Evolutionary conservation across 345 rosid species (phyloP).

Genomic region (Psidium friedrichsthalianum): DNA sequence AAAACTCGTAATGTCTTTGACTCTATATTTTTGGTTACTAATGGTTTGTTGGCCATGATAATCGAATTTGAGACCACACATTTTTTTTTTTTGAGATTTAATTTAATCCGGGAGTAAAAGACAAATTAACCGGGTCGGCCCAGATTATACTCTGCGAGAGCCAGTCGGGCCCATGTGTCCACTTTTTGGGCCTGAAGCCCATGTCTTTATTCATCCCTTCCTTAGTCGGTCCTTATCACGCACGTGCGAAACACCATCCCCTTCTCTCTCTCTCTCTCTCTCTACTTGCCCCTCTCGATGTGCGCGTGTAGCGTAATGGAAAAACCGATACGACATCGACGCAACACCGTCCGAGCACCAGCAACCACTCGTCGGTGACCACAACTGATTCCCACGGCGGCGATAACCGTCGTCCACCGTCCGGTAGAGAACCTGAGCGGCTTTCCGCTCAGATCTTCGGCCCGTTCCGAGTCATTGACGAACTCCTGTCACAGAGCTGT

Average conservation of each 20-base stretch:
- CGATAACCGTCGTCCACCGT: not conserved
- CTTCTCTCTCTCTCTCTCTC: not conserved
- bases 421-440: not conserved
- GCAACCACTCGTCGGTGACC: not conserved
- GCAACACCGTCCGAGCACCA: not conserved
- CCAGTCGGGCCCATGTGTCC: not conserved
- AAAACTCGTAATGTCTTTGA: not conserved
- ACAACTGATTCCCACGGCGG: not conserved
- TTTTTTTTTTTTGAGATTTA: not conserved
- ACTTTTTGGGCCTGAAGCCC: not conserved
- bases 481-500: not conserved
- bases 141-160: not conserved
- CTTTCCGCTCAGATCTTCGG: not conserved
- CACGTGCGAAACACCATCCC: not conserved
- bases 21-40: not conserved
- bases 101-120: not conserved
- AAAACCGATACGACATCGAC: not conserved
- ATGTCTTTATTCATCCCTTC: accelerated
- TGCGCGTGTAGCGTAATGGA: not conserved
- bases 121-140: not conserved
- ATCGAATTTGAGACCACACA: not conserved
- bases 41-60: not conserved
- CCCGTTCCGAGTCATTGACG: not conserved
- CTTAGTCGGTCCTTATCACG: not conserved
- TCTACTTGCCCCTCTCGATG: not conserved